Conservation (phyloP, 2,329 filamentous ascomycete species). For the Diatrype stigma region DNA sequence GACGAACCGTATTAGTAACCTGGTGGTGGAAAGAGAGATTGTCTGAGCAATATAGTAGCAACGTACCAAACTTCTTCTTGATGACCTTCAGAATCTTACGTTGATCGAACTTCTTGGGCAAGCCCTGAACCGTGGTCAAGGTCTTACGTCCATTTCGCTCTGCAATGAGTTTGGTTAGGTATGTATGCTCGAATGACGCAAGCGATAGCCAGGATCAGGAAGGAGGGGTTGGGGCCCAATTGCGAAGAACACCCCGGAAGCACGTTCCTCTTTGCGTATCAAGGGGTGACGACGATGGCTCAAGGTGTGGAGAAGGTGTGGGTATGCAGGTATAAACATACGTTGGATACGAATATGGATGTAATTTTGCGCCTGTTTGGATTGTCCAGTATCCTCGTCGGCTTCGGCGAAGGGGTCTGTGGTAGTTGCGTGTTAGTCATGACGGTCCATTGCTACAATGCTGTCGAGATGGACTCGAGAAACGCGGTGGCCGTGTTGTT, state of each 20-base stretch:
- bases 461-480: no score
- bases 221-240: background rate
- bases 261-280: no score
- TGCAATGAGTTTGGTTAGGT: constrained; percentile 46
- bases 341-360: constrained; percentile 99
- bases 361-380: constrained; percentile 93
- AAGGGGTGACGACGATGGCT: background rate
- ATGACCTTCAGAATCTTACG: constrained; percentile 99
- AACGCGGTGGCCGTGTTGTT: background rate
- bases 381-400: constrained; percentile 97
- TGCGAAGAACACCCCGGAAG: background rate
- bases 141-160: constrained; percentile 99
- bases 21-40: no score
- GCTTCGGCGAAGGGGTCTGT: constrained; percentile 99
- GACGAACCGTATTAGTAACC: constrained; percentile 18
- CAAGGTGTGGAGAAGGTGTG: constrained; percentile 3
- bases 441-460: background rate
- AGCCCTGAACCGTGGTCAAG: constrained; percentile 98
- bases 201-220: background rate
- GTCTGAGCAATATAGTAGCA: background rate
- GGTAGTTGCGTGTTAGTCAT: constrained; percentile 19
- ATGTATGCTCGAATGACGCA: constrained; percentile 1
- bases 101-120: constrained; percentile 98
- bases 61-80: constrained; percentile 96
- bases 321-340: constrained; percentile 47